Conservation (phyloP, 345 rosid species). For the Barbarea vulgaris region DNA sequence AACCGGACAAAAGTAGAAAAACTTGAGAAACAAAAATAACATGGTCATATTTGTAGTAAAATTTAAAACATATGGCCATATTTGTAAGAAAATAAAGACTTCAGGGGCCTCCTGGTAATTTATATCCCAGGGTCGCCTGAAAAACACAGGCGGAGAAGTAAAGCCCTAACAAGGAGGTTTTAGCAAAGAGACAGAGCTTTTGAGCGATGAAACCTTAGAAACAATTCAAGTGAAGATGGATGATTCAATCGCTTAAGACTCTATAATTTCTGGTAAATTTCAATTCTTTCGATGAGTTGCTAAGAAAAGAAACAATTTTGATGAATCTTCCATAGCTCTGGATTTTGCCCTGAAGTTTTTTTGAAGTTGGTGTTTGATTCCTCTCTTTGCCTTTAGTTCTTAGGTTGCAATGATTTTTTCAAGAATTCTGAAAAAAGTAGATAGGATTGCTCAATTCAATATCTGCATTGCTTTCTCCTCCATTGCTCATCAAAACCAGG, state of each 20-base stretch:
- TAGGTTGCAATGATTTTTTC: slow-evolving; percentile 17
- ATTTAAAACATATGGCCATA: neutral
- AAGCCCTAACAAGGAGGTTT: slow-evolving; percentile 24
- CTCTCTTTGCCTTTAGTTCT: slow-evolving; percentile 17
- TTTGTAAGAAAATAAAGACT: slow-evolving; percentile 6
- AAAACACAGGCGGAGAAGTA: neutral
- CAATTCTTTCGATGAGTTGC: slow-evolving; percentile 8
- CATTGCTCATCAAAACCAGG: slow-evolving; percentile 31
- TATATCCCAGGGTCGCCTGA: neutral
- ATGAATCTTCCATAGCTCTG: slow-evolving; percentile 14
- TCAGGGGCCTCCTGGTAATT: neutral
- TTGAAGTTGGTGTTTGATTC: slow-evolving; percentile 10
- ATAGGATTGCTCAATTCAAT: slow-evolving; percentile 42
- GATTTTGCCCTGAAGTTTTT: neutral
- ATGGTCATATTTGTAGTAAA: slow-evolving; percentile 3
- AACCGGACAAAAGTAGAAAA: too few relatives aligned
- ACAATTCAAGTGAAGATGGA: slow-evolving; percentile 9
- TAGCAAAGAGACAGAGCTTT: slow-evolving; percentile 14
- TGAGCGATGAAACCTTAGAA: slow-evolving; percentile 16
- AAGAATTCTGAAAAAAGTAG: neutral
- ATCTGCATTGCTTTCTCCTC: slow-evolving; percentile 37
- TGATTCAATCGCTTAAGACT: neutral
- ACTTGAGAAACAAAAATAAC: neutral
- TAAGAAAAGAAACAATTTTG: neutral
- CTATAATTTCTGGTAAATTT: slow-evolving; percentile 8